A percentile compares a stretch with the other conserved stretches of the same genome.
Evolutionary conservation across 345 rosid species (phyloP).

Genomic region (Linum trigynum): DNA sequence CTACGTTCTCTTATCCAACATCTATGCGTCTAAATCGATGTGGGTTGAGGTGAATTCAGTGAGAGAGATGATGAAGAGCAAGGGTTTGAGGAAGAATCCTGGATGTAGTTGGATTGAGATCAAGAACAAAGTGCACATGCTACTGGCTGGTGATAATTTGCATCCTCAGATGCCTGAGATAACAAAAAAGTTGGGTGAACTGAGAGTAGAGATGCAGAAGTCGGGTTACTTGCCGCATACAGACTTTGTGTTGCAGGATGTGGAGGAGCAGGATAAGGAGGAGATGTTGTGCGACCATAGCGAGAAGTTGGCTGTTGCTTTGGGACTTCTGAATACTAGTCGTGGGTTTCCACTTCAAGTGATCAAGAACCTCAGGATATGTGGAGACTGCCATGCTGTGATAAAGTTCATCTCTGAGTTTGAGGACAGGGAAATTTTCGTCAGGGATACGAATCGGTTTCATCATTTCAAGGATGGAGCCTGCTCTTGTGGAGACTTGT

Average conservation of each 20-base stretch:
- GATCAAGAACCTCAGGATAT: constrained; percentile 58
- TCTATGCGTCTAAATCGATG: constrained; percentile 61
- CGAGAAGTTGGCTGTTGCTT: constrained; percentile 61
- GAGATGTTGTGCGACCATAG: constrained; percentile 62
- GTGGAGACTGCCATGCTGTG: constrained; percentile 64
- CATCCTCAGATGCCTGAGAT: constrained; percentile 45
- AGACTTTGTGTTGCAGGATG: constrained; percentile 50
- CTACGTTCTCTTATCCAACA: constrained; percentile 52
- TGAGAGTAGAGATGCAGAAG: constrained; percentile 46
- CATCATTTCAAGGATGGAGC: constrained; percentile 56
- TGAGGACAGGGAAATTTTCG: constrained; percentile 45
- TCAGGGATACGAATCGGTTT: constrained; percentile 62
- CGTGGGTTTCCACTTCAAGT: constrained; percentile 49
- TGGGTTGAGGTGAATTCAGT: constrained; percentile 42
- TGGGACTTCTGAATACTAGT: constrained; percentile 47
- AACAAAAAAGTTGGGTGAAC: constrained; percentile 30
- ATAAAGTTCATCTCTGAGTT: constrained; percentile 59
- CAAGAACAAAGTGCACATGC: constrained; percentile 48
- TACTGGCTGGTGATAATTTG: constrained; percentile 49
- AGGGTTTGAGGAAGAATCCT: constrained; percentile 50
- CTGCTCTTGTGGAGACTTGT: constrained; percentile 73
- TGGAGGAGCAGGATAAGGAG: constrained; percentile 59
- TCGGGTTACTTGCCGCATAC: constrained; percentile 39
- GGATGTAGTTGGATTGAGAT: constrained; percentile 79
- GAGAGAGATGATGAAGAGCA: constrained; percentile 46